Percentiles rank a stretch among this genome's conserved stretches.
These are phyloP conservation scores for Arxiozyma slooffiae DNA, from an alignment of 1,139 yeast species.

Conservation along the genomic window DNA sequence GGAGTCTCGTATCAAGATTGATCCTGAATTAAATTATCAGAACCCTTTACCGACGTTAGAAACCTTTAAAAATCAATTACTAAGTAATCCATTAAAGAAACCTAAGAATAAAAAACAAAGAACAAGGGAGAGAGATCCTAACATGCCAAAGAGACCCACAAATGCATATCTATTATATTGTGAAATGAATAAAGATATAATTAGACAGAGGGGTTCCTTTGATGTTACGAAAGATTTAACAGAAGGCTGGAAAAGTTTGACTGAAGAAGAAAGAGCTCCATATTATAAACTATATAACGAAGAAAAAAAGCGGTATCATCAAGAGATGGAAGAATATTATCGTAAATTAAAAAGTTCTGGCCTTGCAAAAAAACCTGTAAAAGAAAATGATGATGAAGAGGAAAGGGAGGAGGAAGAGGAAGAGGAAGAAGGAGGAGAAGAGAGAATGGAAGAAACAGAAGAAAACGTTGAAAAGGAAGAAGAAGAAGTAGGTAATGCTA, in stretches of 20 bases:
- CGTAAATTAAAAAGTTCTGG: conserved; percentile 9
- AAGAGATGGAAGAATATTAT: conserved; percentile 46
- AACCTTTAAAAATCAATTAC: conserved; percentile 22
- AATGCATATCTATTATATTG: conserved; percentile 84
- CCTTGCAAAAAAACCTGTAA: conserved; percentile 8
- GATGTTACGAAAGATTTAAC: conserved; percentile 73
- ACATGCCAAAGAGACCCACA: conserved; percentile 79
- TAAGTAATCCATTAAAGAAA: conserved; percentile 23
- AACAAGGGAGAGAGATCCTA: conserved; percentile 53
- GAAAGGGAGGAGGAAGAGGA: conserved; percentile 13
- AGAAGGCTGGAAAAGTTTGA: conserved; percentile 75
- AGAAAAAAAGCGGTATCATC: conserved; percentile 65
- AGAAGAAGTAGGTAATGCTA: background rate
- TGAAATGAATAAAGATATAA: conserved; percentile 71
- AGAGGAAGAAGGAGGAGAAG: background rate
- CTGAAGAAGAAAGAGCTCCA: conserved; percentile 62
- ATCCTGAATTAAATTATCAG: conserved; percentile 25
- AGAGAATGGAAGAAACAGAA: conserved; percentile 7
- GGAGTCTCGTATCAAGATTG: conserved; percentile 44
- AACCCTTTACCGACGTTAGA: conserved; percentile 27
- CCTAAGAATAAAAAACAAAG: conserved; percentile 17
- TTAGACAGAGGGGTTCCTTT: conserved; percentile 47
- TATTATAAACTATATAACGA: conserved; percentile 70
- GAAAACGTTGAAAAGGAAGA: background rate
- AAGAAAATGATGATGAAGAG: conserved; percentile 11